phyloP scores from a whole-genome alignment of 2,329 filamentous ascomycete species.

The Teratosphaeria zuluensis region DNA sequence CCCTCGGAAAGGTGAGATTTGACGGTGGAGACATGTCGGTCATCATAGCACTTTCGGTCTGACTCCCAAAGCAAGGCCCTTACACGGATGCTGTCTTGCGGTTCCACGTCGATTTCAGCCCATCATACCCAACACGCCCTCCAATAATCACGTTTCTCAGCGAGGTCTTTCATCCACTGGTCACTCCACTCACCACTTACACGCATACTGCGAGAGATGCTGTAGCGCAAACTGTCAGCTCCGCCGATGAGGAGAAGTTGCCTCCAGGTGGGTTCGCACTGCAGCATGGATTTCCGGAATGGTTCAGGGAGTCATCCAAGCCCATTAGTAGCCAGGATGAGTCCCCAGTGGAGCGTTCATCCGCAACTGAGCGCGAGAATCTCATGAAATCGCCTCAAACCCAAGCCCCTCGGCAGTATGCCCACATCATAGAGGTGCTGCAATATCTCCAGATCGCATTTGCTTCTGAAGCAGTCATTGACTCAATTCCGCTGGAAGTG shows the following conservation, averaged over 20 bases:
- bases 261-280: conserved; percentile 86
- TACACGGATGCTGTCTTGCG: conserved; percentile 80
- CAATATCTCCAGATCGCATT: conserved; percentile 77
- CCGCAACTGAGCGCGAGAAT: background rate
- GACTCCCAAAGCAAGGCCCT: conserved; percentile 52
- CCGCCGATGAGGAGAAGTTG: conserved; percentile 70
- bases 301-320: conserved; percentile 53
- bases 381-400: background rate
- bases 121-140: conserved; percentile 66
- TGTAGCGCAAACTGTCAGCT: conserved; percentile 67
- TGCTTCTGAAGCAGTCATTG: conserved; percentile 64
- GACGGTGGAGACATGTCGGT: background rate
- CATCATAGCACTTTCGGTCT: background rate
- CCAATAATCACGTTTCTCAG: conserved; percentile 82
- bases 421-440: conserved; percentile 49
- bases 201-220: conserved; percentile 76
- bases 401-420: conserved; percentile 1
- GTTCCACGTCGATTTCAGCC: conserved; percentile 81
- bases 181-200: conserved; percentile 89
- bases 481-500: conserved; percentile 67
- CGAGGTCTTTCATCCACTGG: conserved; percentile 89
- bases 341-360: background rate
- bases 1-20: conserved; percentile 62
- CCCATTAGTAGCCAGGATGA: background rate
- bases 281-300: conserved; percentile 79